Percentiles rank a stretch among this genome's conserved stretches.
Conservation (phyloP, 1,284 basidiomycete species). For the Gastroboletus turbinatus region DNA sequence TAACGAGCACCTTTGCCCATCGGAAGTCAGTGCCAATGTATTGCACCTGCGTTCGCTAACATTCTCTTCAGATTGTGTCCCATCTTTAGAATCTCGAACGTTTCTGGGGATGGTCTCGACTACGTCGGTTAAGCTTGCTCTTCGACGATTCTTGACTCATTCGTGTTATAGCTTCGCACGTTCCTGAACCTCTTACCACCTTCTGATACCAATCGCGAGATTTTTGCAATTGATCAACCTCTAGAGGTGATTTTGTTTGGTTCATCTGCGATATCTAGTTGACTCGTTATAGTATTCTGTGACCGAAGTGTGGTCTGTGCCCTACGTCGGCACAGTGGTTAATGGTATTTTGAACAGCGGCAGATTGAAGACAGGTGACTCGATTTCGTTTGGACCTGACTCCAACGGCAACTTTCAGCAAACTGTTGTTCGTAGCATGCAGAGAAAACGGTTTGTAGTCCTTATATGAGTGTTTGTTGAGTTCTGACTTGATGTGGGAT, state of each 20-base stretch:
- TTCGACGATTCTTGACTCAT: conserved; percentile 9
- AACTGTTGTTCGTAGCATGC: conserved; percentile 88
- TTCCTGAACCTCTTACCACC: conserved; percentile 87
- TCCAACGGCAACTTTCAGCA: conserved; percentile 86
- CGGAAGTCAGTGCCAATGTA: conserved; percentile 24
- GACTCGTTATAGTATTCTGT: conserved; percentile 61
- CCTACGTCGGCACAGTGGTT: conserved; percentile 94
- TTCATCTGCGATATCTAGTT: conserved; percentile 3
- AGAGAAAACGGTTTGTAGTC: conserved; percentile 75
- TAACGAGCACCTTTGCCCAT: conserved; percentile 63
- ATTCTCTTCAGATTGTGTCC: conserved; percentile 71
- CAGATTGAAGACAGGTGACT: conserved; percentile 76
- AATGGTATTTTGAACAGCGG: conserved; percentile 88
- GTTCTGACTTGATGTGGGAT: conserved; percentile 2
- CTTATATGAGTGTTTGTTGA: neutral
- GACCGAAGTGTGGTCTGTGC: conserved; percentile 87
- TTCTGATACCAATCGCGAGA: conserved; percentile 78
- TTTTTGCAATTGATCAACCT: conserved; percentile 82
- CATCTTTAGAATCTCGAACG: conserved; percentile 93
- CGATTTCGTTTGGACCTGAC: conserved; percentile 89
- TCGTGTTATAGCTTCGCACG: conserved; percentile 58
- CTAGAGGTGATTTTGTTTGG: conserved; percentile 61
- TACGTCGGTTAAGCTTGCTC: conserved; percentile 44
- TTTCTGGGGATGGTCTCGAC: conserved; percentile 90
- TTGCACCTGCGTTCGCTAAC: conserved; percentile 11